These are phyloP conservation scores for Aquilaria sinensis DNA, from an alignment of 345 rosid genomes.

Conservation along the genomic window DNA sequence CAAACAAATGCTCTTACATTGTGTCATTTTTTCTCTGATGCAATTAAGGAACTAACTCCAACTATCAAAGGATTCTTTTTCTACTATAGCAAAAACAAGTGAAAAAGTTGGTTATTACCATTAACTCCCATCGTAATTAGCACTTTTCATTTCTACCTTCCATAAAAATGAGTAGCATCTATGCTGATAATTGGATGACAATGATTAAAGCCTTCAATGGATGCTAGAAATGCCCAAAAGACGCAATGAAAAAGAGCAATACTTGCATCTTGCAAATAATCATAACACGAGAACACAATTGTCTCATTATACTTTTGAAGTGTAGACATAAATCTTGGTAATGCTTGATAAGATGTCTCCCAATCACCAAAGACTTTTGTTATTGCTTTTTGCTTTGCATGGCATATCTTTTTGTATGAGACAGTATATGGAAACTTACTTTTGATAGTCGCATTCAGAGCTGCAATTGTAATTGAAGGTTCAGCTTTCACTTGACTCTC, in stretches of 20 bases:
- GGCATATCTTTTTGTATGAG: neutral
- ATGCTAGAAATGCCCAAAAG: constrained; percentile 1
- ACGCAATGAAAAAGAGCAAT: neutral
- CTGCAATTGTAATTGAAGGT: neutral
- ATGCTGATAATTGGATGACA: neutral
- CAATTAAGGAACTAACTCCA: constrained; percentile 5
- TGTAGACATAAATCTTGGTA: neutral
- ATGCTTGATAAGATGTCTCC: neutral
- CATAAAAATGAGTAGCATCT: constrained; percentile 3
- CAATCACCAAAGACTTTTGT: neutral
- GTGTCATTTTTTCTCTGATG: constrained; percentile 7
- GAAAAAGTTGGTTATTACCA: neutral
- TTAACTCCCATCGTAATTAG: neutral
- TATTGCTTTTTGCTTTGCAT: neutral
- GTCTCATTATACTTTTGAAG: constrained; percentile 2
- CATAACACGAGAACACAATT: neutral
- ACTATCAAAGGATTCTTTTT: constrained; percentile 1
- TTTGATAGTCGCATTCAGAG: too few species aligned
- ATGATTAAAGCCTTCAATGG: neutral
- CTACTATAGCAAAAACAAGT: constrained; percentile 1
- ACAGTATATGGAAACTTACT: neutral
- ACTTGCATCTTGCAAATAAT: neutral
- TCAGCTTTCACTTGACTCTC: constrained; percentile 4
- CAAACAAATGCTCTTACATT: neutral
- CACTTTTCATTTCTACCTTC: constrained; percentile 5